Conservation (phyloP, 2,329 filamentous ascomycete species). For the Penicillium brasilianum region DNA sequence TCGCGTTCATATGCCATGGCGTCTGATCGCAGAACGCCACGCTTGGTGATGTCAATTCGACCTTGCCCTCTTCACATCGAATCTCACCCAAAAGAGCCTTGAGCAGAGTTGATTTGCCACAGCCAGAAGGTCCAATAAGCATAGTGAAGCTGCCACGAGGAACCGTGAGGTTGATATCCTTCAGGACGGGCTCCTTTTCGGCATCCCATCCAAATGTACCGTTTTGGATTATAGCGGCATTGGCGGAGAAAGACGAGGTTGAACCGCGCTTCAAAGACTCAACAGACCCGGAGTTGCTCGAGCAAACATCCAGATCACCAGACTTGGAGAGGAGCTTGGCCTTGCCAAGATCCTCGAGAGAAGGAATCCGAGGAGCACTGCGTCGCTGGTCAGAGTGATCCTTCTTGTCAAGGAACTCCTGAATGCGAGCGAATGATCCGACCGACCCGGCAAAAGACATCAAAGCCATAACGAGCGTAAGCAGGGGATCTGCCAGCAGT, state of each 20-base stretch:
- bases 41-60: constrained; percentile 38
- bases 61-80: constrained; percentile 39
- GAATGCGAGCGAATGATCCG: constrained; percentile 54
- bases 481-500: constrained; percentile 52
- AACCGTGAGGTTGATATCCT: constrained; percentile 48
- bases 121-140: constrained; percentile 58
- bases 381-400: constrained; percentile 35
- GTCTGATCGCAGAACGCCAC: constrained; percentile 51
- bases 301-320: constrained; percentile 31
- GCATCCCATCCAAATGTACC: constrained; percentile 56
- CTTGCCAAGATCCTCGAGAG: constrained; percentile 28
- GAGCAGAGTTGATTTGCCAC: constrained; percentile 59
- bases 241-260: constrained; percentile 19
- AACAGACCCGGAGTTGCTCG: constrained; percentile 30
- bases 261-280: constrained; percentile 29
- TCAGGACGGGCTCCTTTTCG: constrained; percentile 48
- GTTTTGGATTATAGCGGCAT: constrained; percentile 50
- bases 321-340: constrained; percentile 27
- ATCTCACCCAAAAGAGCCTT: constrained; percentile 54
- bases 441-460: constrained; percentile 52
- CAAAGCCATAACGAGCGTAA: constrained; percentile 53
- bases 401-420: constrained; percentile 50
- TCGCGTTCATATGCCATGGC: constrained; percentile 49
- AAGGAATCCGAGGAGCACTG: constrained; percentile 16
- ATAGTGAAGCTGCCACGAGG: constrained; percentile 53